These are phyloP conservation scores for Adansonia rubrostipa DNA, from an alignment of 441 rosid genomes.

Conservation along the genomic window DNA sequence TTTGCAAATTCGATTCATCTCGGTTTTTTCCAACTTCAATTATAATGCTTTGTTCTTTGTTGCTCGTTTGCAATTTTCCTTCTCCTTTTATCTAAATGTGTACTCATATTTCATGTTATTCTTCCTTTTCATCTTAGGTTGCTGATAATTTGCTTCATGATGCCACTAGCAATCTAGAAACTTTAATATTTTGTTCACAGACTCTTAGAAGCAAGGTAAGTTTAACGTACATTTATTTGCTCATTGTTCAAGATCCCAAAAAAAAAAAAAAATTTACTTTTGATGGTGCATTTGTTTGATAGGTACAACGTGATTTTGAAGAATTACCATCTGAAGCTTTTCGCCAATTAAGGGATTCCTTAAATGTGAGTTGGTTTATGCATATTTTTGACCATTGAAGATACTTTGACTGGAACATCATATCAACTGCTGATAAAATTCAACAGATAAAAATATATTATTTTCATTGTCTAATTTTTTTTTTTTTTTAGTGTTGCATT, in stretches of 20 bases:
- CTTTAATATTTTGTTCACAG: constrained; percentile 96
- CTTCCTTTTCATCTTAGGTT: constrained; percentile 52
- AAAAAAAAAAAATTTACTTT: neutral
- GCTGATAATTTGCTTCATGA: constrained; percentile 99
- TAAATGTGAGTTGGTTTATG: constrained; percentile 61
- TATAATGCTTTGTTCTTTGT: neutral
- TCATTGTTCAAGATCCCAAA: neutral
- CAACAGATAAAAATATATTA: too few relatives aligned
- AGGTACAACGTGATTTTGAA: constrained; percentile 98
- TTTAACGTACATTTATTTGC: constrained; percentile 19
- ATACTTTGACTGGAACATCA: constrained; percentile 21
- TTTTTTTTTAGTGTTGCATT: neutral
- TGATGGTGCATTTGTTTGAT: constrained; percentile 29
- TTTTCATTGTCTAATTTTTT: too few relatives aligned
- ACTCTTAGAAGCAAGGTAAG: constrained; percentile 99
- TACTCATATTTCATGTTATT: constrained; percentile 7
- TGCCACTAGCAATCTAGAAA: constrained; percentile 91
- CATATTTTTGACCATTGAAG: constrained; percentile 19
- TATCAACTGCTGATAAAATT: neutral
- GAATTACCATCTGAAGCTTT: constrained; percentile 97
- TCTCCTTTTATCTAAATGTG: constrained; percentile 11
- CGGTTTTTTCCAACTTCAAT: too few relatives aligned
- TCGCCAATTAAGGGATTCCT: constrained; percentile 76
- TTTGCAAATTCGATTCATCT: too few relatives aligned
- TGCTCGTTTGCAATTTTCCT: constrained; percentile 3